Evolutionary conservation across 495 filamentous ascomycete species (phyloP).

Genomic region (Amorphotheca resinae): DNA sequence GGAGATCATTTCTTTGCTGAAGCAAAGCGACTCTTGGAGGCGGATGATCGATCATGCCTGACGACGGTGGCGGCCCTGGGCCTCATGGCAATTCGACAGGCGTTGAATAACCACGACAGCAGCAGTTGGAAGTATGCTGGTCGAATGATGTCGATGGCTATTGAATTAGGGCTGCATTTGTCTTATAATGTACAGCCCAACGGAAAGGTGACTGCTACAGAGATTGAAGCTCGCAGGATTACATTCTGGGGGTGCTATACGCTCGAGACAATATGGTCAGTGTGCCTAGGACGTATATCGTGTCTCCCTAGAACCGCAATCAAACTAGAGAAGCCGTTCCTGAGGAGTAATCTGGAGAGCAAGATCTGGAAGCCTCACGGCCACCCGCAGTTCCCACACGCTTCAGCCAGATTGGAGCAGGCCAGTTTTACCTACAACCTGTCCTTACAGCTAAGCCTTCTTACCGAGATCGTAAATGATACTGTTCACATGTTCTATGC

Average conservation of each 20-base stretch:
- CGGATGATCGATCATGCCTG: slow-evolving; percentile 48
- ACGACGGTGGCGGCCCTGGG: slow-evolving; percentile 68
- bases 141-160: slow-evolving; percentile 24
- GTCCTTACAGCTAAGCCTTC: slow-evolving; percentile 23
- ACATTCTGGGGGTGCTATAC: slow-evolving; percentile 36
- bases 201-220: slow-evolving; percentile 21
- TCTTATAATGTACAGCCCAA: slow-evolving; percentile 6
- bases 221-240: slow-evolving; percentile 31
- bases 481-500: slow-evolving; percentile 34
- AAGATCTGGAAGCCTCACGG: slow-evolving; percentile 24
- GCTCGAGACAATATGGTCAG: slow-evolving; percentile 30
- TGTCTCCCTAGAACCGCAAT: slow-evolving; percentile 30
- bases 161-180: slow-evolving; percentile 20
- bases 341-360: slow-evolving; percentile 19
- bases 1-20: slow-evolving; percentile 64
- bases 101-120: slow-evolving; percentile 22
- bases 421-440: slow-evolving; percentile 16
- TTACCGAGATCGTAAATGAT: slow-evolving; percentile 33
- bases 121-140: slow-evolving; percentile 29
- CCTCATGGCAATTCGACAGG: slow-evolving; percentile 55
- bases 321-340: slow-evolving; percentile 24
- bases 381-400: slow-evolving; percentile 3
- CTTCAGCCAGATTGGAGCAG: slow-evolving; percentile 7
- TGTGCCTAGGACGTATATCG: slow-evolving; percentile 31
- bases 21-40: slow-evolving; percentile 46